Evolutionary conservation across 768 basidiomycete genomes (phyloP).

Genomic region (Kwoniella heveanensis): DNA sequence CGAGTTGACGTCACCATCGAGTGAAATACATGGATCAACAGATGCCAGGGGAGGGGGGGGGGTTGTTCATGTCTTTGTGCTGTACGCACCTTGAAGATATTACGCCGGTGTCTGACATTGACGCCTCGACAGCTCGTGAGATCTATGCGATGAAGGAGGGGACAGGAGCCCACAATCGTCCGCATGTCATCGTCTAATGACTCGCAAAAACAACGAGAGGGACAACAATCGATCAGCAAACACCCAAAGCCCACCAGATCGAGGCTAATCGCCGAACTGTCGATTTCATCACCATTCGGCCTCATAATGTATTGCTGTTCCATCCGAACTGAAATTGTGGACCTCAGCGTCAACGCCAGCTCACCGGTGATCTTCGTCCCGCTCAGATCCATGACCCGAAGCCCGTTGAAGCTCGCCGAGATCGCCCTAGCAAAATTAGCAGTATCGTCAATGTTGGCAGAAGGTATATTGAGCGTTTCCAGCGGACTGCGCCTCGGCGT

Average conservation of each 20-base stretch:
- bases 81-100: conserved; percentile 42
- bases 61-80: too few species aligned
- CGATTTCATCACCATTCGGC: too few species aligned
- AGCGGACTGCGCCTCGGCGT: conserved; percentile 16
- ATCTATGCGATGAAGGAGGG: conserved; percentile 35
- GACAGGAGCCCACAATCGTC: conserved; percentile 35
- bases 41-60: too few species aligned
- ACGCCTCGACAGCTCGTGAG: conserved; percentile 45
- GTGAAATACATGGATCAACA: too few species aligned
- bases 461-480: conserved; percentile 38
- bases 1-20: too few species aligned
- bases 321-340: too few species aligned
- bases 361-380: conserved; percentile 35
- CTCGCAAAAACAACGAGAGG: too few species aligned
- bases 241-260: too few species aligned
- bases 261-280: too few species aligned
- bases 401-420: conserved; percentile 12
- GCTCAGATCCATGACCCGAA: conserved; percentile 37
- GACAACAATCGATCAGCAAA: too few species aligned
- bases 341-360: not conserved
- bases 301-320: too few species aligned
- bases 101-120: conserved; percentile 36
- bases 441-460: conserved; percentile 13
- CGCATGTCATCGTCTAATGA: conserved; percentile 37
- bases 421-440: conserved; percentile 6